A percentile compares a stretch with the other conserved stretches of the same genome.
Evolutionary conservation across 1,139 yeast genomes (phyloP).

Genomic region (Hemisphaericaspora xylofermentans): DNA sequence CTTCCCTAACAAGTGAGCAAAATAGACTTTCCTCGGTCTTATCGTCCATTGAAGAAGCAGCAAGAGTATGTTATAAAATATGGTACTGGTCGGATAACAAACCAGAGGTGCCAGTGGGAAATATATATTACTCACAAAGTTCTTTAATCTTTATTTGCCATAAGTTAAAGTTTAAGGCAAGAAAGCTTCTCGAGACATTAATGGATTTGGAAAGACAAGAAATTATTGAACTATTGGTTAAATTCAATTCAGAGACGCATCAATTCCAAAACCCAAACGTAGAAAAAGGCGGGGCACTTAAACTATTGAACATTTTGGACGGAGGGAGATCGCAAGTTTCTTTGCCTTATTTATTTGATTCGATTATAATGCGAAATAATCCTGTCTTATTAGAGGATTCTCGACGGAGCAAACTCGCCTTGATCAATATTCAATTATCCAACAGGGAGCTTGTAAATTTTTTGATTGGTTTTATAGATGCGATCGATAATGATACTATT

Average conservation of each 20-base stretch:
- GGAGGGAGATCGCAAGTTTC: conserved; percentile 81
- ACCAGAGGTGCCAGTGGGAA: conserved; percentile 18
- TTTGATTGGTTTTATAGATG: conserved; percentile 55
- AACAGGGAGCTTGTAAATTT: conserved; percentile 49
- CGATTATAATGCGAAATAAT: conserved; percentile 43
- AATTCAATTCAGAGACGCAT: conserved; percentile 23
- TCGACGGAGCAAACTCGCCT: conserved; percentile 28
- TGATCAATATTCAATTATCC: conserved; percentile 42
- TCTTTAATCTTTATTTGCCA: conserved; percentile 63
- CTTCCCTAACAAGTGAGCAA: conserved; percentile 53
- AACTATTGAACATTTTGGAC: conserved; percentile 73
- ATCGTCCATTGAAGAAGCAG: conserved; percentile 63
- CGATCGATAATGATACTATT: conserved; percentile 71
- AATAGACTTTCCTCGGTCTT: conserved; percentile 55
- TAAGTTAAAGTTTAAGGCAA: conserved; percentile 69
- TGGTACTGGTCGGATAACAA: conserved; percentile 76
- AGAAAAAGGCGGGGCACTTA: conserved; percentile 24
- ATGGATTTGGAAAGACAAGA: conserved; percentile 73
- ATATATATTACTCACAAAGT: conserved; percentile 21
- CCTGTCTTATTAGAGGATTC: conserved; percentile 33
- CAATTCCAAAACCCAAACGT: conserved; percentile 2
- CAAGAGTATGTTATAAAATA: conserved; percentile 52
- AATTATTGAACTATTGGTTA: conserved; percentile 64
- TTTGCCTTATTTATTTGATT: conserved; percentile 62
- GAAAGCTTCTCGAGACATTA: conserved; percentile 66